Evolutionary conservation across 345 rosid genomes (phyloP).

Genomic region (Euphorbia peplus): DNA sequence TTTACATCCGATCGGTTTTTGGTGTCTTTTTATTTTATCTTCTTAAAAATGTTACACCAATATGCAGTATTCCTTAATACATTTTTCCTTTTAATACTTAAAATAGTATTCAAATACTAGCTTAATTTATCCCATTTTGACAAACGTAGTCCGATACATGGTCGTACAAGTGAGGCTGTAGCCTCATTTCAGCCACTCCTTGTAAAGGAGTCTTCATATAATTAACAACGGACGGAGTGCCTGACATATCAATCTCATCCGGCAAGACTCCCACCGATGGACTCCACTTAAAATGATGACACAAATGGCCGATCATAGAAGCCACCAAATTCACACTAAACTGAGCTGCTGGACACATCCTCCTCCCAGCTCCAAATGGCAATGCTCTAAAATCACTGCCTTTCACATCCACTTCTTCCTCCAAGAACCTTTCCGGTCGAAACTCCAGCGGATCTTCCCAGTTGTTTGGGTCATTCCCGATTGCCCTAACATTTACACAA

Average conservation of each 20-base stretch:
- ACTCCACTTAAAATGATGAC: constrained; percentile 21
- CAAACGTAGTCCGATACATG: neutral
- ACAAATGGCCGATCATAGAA: constrained; percentile 19
- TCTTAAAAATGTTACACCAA: too few relatives aligned
- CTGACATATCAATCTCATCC: constrained; percentile 24
- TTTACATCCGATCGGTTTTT: too few relatives aligned
- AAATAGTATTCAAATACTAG: too few relatives aligned
- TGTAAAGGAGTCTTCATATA: constrained; percentile 21
- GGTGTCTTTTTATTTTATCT: too few relatives aligned
- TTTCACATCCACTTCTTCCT: constrained; percentile 82
- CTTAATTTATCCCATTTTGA: too few relatives aligned
- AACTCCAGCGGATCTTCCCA: constrained; percentile 73
- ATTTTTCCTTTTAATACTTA: too few relatives aligned
- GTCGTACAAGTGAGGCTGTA: neutral
- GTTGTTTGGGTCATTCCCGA: constrained; percentile 65
- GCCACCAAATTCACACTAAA: constrained; percentile 23
- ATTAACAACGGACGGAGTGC: constrained; percentile 12
- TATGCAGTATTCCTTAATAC: too few relatives aligned
- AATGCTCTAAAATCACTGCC: constrained; percentile 57
- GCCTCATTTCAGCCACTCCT: constrained; percentile 2
- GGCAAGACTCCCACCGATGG: constrained; percentile 12
- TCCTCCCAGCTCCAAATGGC: constrained; percentile 27
- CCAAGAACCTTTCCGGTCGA: constrained; percentile 71
- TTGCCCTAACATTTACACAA: constrained; percentile 77
- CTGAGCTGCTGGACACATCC: constrained; percentile 28